Base-by-base conservation (phyloP, 306 rosid species). In the Hippophae tibetana region DNA sequence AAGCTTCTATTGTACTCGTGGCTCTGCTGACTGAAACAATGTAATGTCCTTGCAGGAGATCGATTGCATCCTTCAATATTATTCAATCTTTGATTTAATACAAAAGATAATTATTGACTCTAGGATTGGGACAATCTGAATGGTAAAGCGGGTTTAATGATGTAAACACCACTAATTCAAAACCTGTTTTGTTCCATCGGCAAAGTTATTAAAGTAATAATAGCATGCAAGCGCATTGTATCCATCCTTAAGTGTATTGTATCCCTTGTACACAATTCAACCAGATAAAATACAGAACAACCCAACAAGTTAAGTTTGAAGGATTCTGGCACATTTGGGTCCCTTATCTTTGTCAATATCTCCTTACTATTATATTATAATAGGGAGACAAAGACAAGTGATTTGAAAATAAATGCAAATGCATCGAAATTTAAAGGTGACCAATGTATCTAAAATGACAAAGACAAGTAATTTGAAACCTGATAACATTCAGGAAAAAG, bases 21-120 rank as follows among this genome's bases (percentile, higher is more conserved):
- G 88, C 96, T 71, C 84, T 75, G 75, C 83, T 54, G 65, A 81
- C 89, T 1, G 95, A 85, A 76, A 84, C 94, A 54, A 92, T 92
- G 75, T 85, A 92, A 81, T 92, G 90, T 74, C 99, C 99, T 80
- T 92, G 97, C 72, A 88, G 63, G 67, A 92, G 99, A 85, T 92
- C 97, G 72, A 86, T 92, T 66, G 97, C 90, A 66, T 92, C 99
- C 99, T 92, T 74, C 78, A 69, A 54, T 18, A 18, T 61, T 44
- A 57, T 31, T 31, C 38, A 31, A 31, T 31, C 38, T 31, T 31
- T 31, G 38, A 31, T 31, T 31, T 31, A 4, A 31, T 31, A 31
- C 38, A 31, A 31, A 31, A 31, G 38, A 31, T 31, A 31, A 31
- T 31, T 31, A 31, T 31, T 31, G 38, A 31, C 38, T 31, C 38